Evolutionary conservation across 768 basidiomycete species (phyloP).

Genomic region (Mycena metata): DNA sequence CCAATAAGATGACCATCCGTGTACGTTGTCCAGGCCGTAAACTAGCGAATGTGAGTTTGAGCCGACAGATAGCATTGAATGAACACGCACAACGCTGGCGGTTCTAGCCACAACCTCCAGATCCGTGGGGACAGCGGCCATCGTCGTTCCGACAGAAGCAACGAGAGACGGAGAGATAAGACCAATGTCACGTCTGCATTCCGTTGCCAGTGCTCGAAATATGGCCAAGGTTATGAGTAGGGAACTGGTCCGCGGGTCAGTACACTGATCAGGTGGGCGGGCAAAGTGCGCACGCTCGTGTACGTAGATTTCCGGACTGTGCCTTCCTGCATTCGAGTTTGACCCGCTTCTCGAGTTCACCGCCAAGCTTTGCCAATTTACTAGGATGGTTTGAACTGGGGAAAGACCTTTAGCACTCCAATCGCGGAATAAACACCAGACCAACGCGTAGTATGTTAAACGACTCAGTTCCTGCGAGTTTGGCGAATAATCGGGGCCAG

Average conservation of each 20-base stretch:
- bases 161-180: slow-evolving; percentile 80
- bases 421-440: slow-evolving; percentile 4
- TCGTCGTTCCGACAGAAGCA: slow-evolving; percentile 70
- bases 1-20: slow-evolving; percentile 90
- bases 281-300: slow-evolving; percentile 75
- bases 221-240: slow-evolving; percentile 89
- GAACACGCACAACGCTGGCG: slow-evolving; percentile 79
- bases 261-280: slow-evolving; percentile 5
- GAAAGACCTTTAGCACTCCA: slow-evolving; percentile 1
- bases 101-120: slow-evolving; percentile 83
- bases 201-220: slow-evolving; percentile 83
- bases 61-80: slow-evolving; percentile 4
- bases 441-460: slow-evolving; percentile 85
- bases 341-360: slow-evolving; percentile 83
- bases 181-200: slow-evolving; percentile 88
- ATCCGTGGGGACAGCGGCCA: slow-evolving; percentile 70
- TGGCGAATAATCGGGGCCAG: slow-evolving; percentile 83
- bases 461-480: slow-evolving; percentile 89
- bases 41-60: slow-evolving; percentile 57
- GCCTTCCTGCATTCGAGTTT: slow-evolving; percentile 76
- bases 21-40: slow-evolving; percentile 93
- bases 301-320: slow-evolving; percentile 79
- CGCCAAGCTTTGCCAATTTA: slow-evolving; percentile 82
- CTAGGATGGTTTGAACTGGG: slow-evolving; percentile 79
- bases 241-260: slow-evolving; percentile 57